phyloP scores from a whole-genome alignment of 495 filamentous ascomycete genomes.

The Chaetomium fimeti region DNA sequence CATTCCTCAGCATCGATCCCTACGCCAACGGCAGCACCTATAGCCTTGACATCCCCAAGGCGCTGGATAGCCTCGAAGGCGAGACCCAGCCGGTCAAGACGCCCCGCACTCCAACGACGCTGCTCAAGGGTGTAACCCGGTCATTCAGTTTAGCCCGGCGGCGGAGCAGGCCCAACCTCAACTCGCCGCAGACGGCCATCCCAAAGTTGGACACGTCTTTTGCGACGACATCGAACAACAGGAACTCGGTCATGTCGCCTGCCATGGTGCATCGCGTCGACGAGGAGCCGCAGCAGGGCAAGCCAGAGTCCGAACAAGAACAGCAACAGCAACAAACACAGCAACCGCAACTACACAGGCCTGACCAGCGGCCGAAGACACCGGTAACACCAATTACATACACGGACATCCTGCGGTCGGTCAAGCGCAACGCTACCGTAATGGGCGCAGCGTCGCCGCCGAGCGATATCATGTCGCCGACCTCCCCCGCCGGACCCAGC shows the following conservation, averaged over 20 bases:
- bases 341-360: slow-evolving; percentile 19
- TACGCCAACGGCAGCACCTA: slow-evolving; percentile 43
- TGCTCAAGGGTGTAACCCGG: slow-evolving; percentile 46
- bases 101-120: slow-evolving; percentile 41
- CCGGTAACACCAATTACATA: slow-evolving; percentile 42
- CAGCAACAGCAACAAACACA: slow-evolving; percentile 19
- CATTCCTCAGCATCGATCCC: slow-evolving; percentile 50
- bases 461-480: slow-evolving; percentile 28
- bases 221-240: slow-evolving; percentile 19
- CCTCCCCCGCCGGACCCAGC: slow-evolving; percentile 21
- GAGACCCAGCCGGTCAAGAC: slow-evolving; percentile 26
- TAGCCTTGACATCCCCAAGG: slow-evolving; percentile 35
- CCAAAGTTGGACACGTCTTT: slow-evolving; percentile 23
- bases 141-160: slow-evolving; percentile 48
- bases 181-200: slow-evolving; percentile 22
- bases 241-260: slow-evolving; percentile 23
- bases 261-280: slow-evolving; percentile 16
- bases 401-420: slow-evolving; percentile 39
- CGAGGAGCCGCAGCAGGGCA: neutral
- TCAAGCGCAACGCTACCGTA: slow-evolving; percentile 39
- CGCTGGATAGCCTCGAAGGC: slow-evolving; percentile 27
- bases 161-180: slow-evolving; percentile 46
- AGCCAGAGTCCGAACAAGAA: no score
- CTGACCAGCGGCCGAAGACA: slow-evolving; percentile 24
- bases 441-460: slow-evolving; percentile 27